phyloP scores from a whole-genome alignment of 2,329 filamentous ascomycete genomes.

The Karstenula rhodostoma region DNA sequence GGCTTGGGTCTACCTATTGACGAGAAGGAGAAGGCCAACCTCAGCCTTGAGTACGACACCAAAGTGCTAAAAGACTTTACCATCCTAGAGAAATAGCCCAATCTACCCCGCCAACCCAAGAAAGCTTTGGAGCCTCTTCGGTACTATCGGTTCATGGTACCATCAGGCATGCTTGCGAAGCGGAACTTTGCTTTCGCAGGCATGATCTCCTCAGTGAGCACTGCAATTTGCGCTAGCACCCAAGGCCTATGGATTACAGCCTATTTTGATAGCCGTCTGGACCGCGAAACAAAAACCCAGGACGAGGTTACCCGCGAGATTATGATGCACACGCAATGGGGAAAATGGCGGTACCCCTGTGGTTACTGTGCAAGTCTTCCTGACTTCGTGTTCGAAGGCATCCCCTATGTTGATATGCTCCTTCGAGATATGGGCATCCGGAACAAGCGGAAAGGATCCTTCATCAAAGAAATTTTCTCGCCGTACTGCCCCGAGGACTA shows the following conservation, averaged over 20 bases:
- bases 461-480: conserved; percentile 33
- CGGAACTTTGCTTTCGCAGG: conserved; percentile 53
- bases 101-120: conserved; percentile 18
- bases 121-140: conserved; percentile 48
- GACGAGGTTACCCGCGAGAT: conserved; percentile 32
- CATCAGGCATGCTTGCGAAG: conserved; percentile 39
- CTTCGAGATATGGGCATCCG: conserved; percentile 35
- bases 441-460: conserved; percentile 31
- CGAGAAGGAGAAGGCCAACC: conserved; percentile 15
- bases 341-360: conserved; percentile 39
- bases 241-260: conserved; percentile 63
- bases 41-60: conserved; percentile 51
- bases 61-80: conserved; percentile 65
- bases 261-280: conserved; percentile 65
- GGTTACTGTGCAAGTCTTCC: conserved; percentile 40
- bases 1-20: conserved; percentile 35
- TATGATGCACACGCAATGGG: conserved; percentile 41
- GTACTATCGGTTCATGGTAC: conserved; percentile 55
- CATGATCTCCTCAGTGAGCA: conserved; percentile 47
- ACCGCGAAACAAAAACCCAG: conserved; percentile 15
- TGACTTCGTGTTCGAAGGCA: conserved; percentile 40
- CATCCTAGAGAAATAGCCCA: conserved; percentile 60
- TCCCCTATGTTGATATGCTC: conserved; percentile 43
- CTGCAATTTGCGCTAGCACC: conserved; percentile 37
- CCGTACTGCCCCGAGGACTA: conserved; percentile 39